These are phyloP conservation scores for Mycena pura DNA, from an alignment of 768 basidiomycete species.

Conservation along the genomic window DNA sequence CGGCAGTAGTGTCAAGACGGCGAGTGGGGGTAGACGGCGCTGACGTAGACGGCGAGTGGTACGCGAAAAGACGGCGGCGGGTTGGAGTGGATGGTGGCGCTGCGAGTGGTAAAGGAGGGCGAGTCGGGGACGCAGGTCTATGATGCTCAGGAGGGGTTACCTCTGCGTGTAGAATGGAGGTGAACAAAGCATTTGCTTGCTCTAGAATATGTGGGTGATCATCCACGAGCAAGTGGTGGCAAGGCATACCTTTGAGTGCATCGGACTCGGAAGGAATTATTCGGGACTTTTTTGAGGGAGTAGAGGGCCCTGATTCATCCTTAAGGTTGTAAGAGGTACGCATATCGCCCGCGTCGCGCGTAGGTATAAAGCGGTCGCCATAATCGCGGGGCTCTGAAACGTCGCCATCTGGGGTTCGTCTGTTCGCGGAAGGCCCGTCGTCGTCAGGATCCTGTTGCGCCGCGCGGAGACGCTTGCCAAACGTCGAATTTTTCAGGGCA, in stretches of 20 bases:
- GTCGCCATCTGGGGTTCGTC: constrained; percentile 54
- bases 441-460: constrained; percentile 69
- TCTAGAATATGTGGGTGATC: constrained; percentile 47
- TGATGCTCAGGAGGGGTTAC: constrained; percentile 75
- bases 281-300: constrained; percentile 63
- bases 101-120: constrained; percentile 48
- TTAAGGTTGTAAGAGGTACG: constrained; percentile 72
- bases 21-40: constrained; percentile 55
- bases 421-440: constrained; percentile 55
- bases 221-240: constrained; percentile 11
- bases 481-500: constrained; percentile 83
- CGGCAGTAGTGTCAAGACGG: constrained; percentile 81
- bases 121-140: constrained; percentile 67
- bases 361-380: constrained; percentile 74
- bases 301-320: constrained; percentile 62
- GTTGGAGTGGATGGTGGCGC: constrained; percentile 57
- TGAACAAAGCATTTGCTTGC: constrained; percentile 86
- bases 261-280: constrained; percentile 75
- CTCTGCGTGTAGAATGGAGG: constrained; percentile 76
- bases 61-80: constrained; percentile 70
- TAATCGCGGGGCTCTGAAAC: constrained; percentile 49
- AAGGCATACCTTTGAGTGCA: constrained; percentile 70
- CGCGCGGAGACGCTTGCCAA: constrained; percentile 82
- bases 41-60: constrained; percentile 66
- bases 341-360: constrained; percentile 66